These are phyloP conservation scores for Leishmania major DNA, from an alignment of 208 protist species.

Conservation along the genomic window DNA sequence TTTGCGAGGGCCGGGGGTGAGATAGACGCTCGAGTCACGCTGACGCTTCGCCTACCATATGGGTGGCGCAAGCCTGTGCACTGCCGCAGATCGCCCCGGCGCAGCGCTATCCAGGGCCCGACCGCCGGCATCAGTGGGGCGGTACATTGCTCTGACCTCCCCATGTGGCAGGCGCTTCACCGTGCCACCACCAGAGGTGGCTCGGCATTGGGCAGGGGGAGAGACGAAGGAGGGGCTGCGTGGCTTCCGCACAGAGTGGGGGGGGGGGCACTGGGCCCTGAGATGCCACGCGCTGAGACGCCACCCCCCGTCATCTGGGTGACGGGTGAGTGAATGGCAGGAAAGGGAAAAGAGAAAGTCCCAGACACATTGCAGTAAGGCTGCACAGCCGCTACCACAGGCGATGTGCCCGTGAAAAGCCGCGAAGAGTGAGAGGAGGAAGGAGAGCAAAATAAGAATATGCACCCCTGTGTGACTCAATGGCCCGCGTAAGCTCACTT, in stretches of 20 bases:
- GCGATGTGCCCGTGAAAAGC: neutral
- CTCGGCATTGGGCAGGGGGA: neutral
- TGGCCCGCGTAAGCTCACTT: neutral
- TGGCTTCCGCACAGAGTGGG: neutral
- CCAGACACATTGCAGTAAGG: neutral
- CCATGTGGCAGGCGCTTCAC: neutral
- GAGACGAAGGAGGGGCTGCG: neutral
- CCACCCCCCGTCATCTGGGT: too few species aligned
- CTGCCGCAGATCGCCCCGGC: neutral
- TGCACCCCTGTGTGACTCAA: neutral
- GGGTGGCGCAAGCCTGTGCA: neutral
- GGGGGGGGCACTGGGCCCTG: neutral
- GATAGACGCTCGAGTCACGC: neutral
- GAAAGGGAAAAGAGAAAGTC: neutral
- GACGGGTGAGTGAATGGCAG: neutral
- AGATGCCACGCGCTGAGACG: neutral
- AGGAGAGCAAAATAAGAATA: neutral
- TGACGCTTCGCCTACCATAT: neutral
- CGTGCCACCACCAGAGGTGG: neutral
- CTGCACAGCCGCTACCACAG: neutral
- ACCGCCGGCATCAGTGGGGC: neutral
- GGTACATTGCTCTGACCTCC: neutral
- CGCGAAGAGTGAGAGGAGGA: neutral
- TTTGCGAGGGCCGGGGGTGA: neutral
- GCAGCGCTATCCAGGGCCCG: neutral